Conservation (phyloP, 2,329 filamentous ascomycete species). For the Exophiala dermatitidis region DNA sequence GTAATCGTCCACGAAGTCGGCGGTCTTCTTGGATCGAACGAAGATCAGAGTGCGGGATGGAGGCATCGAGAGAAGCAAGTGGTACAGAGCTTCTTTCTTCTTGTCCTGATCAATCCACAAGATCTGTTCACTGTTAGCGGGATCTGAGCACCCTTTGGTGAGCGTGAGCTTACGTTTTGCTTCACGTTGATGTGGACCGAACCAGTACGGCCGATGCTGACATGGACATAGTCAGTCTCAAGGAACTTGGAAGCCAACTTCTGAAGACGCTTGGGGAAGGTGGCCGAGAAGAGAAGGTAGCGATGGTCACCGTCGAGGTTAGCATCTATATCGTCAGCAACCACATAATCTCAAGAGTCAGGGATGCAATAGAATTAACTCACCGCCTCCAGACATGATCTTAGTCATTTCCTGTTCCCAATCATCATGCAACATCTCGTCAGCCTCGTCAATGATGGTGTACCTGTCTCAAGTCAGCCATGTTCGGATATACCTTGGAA, state of each 20-base stretch:
- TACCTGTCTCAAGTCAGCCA: conserved; percentile 37
- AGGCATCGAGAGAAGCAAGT: conserved; percentile 62
- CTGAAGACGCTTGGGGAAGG: conserved; percentile 75
- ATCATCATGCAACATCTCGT: conserved; percentile 76
- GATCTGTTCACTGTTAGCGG: conserved; percentile 40
- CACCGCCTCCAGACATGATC: conserved; percentile 76
- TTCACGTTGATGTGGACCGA: conserved; percentile 75
- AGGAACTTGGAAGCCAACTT: conserved; percentile 71
- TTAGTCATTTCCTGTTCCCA: conserved; percentile 70
- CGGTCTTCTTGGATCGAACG: conserved; percentile 70
- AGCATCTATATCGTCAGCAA: conserved; percentile 46
- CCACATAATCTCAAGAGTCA: conserved; percentile 6
- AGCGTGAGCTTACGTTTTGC: conserved; percentile 48
- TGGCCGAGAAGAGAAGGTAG: conserved; percentile 86
- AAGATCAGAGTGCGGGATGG: conserved; percentile 82
- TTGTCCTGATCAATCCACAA: conserved; percentile 56
- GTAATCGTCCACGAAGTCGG: conserved; percentile 81
- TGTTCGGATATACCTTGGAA: neutral
- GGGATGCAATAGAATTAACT: conserved; percentile 31
- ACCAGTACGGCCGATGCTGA: conserved; percentile 81
- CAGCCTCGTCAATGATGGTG: conserved; percentile 84
- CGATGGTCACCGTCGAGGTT: conserved; percentile 66
- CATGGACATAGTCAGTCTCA: conserved; percentile 63
- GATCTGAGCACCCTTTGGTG: neutral
- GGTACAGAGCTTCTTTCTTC: conserved; percentile 66